A percentile compares a stretch with the other conserved stretches of the same genome.
Conservation (phyloP, 495 filamentous ascomycete species). For the Tuber umbilicatum region DNA sequence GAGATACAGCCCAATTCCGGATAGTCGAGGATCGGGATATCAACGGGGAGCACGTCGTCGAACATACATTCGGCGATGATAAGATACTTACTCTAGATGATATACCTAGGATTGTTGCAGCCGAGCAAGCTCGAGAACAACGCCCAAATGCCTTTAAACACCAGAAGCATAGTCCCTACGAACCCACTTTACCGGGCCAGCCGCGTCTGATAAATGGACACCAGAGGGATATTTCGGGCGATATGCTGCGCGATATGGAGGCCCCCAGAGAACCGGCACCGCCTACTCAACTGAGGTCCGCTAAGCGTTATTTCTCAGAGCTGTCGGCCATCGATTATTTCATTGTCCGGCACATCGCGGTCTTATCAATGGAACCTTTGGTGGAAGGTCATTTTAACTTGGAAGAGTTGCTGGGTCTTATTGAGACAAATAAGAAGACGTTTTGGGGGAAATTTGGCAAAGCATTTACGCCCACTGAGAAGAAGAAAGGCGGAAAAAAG, state of each 20-base stretch:
- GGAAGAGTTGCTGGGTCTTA: constrained; percentile 89
- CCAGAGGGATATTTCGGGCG: constrained; percentile 67
- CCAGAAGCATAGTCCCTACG: constrained; percentile 66
- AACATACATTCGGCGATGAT: constrained; percentile 78
- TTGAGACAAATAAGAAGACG: constrained; percentile 85
- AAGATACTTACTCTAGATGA: constrained; percentile 92
- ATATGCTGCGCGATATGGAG: constrained; percentile 49
- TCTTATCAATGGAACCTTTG: constrained; percentile 90
- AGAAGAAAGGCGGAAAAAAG: constrained; percentile 72
- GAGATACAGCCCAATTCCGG: constrained; percentile 49
- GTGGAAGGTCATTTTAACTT: constrained; percentile 83
- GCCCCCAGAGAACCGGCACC: constrained; percentile 48
- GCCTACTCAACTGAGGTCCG: constrained; percentile 46
- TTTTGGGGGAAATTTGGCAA: constrained; percentile 98
- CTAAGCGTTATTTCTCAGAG: constrained; percentile 89
- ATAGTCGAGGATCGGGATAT: constrained; percentile 82
- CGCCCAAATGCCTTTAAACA: constrained; percentile 75
- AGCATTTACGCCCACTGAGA: constrained; percentile 65
- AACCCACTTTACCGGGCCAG: constrained; percentile 53
- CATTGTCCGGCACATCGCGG: constrained; percentile 90
- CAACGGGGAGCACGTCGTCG: constrained; percentile 63
- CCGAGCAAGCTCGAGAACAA: constrained; percentile 89
- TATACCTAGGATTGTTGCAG: constrained; percentile 93
- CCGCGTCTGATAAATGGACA: constrained; percentile 67
- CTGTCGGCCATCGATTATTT: constrained; percentile 94